phyloP scores from a whole-genome alignment of 2,329 filamentous ascomycete species.

The Stemphylium lycopersici region DNA sequence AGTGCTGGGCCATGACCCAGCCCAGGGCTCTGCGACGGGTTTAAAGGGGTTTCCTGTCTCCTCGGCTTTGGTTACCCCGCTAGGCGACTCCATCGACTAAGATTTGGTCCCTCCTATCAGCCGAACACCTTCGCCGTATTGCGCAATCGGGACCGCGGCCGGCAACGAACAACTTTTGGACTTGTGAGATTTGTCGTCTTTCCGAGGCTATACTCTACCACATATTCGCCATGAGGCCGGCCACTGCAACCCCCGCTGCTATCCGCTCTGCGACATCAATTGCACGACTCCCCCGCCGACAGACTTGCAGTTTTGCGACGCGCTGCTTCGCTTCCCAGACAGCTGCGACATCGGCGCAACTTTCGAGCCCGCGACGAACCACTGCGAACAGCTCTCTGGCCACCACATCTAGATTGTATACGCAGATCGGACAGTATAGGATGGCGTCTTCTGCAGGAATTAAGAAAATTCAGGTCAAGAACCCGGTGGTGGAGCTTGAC shows the following conservation, averaged over 20 bases:
- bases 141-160: slow-evolving; percentile 34
- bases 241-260: slow-evolving; percentile 35
- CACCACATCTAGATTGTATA: slow-evolving; percentile 11
- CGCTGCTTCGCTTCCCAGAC: slow-evolving; percentile 33
- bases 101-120: slow-evolving; percentile 13
- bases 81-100: slow-evolving; percentile 21
- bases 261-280: slow-evolving; percentile 31
- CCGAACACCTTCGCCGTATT: slow-evolving; percentile 18
- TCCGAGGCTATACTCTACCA: slow-evolving; percentile 37
- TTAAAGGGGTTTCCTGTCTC: slow-evolving; percentile 22
- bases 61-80: slow-evolving; percentile 44
- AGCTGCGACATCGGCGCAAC: slow-evolving; percentile 31
- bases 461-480: slow-evolving; percentile 99
- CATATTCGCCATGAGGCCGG: slow-evolving; percentile 37
- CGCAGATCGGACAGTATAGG: slow-evolving; percentile 30
- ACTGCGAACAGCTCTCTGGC: slow-evolving; percentile 14
- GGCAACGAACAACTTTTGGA: slow-evolving; percentile 26
- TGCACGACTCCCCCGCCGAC: slow-evolving; percentile 27
- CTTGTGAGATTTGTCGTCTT: slow-evolving; percentile 14
- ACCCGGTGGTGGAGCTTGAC: slow-evolving; percentile 96
- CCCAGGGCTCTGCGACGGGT: slow-evolving; percentile 17
- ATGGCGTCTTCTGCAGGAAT: slow-evolving; percentile 70
- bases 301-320: slow-evolving; percentile 40
- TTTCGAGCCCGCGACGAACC: slow-evolving; percentile 24
- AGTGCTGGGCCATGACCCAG: slow-evolving; percentile 10